Percentiles rank a stretch among this genome's conserved stretches.
These are phyloP conservation scores for Rhytidhysteron rufulum DNA, from an alignment of 2,329 filamentous ascomycete species.

Conservation along the genomic window DNA sequence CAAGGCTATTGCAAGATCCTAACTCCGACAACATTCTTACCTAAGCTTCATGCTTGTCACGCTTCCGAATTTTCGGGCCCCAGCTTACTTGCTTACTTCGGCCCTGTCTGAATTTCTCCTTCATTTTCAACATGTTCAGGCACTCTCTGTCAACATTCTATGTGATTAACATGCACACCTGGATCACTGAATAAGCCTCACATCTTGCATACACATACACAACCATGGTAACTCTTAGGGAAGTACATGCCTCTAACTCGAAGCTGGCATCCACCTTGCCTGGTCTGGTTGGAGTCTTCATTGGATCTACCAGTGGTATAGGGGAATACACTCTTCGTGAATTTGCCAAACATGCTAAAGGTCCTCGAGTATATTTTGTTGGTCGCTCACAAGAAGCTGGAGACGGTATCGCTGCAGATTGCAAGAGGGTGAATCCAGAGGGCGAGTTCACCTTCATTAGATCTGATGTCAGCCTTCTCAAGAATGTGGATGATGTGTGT, in stretches of 20 bases:
- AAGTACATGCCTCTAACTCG: constrained; percentile 33
- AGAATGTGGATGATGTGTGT: constrained; percentile 48
- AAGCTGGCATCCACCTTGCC: constrained; percentile 29
- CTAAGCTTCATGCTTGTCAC: too few species aligned
- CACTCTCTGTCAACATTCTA: too few species aligned
- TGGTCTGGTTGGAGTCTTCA: constrained; percentile 47
- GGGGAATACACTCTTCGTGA: constrained; percentile 46
- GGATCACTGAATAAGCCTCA: too few species aligned
- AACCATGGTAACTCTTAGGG: constrained; percentile 32
- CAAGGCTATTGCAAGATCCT: too few species aligned
- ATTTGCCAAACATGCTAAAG: constrained; percentile 39
- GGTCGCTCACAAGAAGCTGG: constrained; percentile 43
- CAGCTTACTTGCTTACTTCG: too few species aligned
- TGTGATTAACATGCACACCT: too few species aligned
- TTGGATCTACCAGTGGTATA: constrained; percentile 51
- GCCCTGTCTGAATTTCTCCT: too few species aligned
- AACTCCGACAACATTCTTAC: too few species aligned
- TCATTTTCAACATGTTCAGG: too few species aligned
- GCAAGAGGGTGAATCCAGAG: constrained; percentile 41
- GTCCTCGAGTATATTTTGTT: constrained; percentile 47
- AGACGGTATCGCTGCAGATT: constrained; percentile 42
- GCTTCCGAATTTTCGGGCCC: too few species aligned
- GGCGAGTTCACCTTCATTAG: constrained; percentile 46
- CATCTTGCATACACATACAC: too few species aligned
- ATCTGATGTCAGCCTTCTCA: constrained; percentile 46